Base-by-base conservation (phyloP, 192 early-diverging fungal species). In the Gamsiella multidivaricata region DNA sequence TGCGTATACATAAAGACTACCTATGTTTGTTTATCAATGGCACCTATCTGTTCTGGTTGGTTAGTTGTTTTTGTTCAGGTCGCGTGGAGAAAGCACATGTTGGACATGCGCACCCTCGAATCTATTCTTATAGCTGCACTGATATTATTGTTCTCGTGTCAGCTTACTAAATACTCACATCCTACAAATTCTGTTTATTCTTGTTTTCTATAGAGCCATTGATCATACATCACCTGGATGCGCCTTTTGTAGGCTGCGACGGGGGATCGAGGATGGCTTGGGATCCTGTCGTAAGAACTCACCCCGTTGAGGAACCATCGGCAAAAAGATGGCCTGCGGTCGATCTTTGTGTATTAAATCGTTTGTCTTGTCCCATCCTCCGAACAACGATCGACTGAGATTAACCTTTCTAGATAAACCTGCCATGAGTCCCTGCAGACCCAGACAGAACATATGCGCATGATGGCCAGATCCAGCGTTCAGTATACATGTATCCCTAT, bases 301-400 rank as follows among this genome's bases (percentile, higher is more conserved):
- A 5, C 54, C 54, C 3, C 54, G 29, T 14, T 55, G 54, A 3
- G 31, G 54, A 55, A 55, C 54, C 54, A 55, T 55, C 6, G 54
- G 54, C 54, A 55, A 36, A 34, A 55, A 55, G 6, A 55, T 33
- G 18, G 22, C 54, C 18, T 55, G 54, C 18, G 54, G 54, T 34
- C 54, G 54, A 55, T 55, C 54, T 25, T 55, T 32, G 17, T 55
- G 33, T 14, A 33, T 20, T 34, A 34, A 33, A 18, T 55, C 54
- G 54, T 55, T 33, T n/a, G 4, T 14, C 22, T 55, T 55, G 28
- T 11, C 2, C 18, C 32, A 20, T 4, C 32, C 31, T 29, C 32
- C 32, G 5, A 5, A 18, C 2, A 9, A 5, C 8, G 54, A 31
- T 36, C 32, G 12, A 14, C 15, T 34, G 32, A 36, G 33, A 2